Evolutionary conservation across 2,329 filamentous ascomycete species (phyloP).

Genomic region (Seiridium cupressi): DNA sequence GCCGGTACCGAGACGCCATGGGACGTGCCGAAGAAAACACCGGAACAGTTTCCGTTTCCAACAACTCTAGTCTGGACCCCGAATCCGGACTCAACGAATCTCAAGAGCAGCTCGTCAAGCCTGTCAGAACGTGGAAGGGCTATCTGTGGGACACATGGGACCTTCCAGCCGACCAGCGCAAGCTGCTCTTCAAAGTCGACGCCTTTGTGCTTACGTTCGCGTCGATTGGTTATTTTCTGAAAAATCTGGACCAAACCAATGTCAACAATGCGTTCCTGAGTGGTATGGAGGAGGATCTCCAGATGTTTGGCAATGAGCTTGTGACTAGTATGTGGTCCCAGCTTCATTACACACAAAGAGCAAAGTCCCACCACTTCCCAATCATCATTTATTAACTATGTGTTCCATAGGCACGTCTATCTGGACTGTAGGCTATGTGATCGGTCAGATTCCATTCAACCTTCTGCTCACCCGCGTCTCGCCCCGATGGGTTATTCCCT

Average conservation of each 20-base stretch:
- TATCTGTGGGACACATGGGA: slow-evolving; percentile 5
- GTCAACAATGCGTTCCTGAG: slow-evolving; percentile 9
- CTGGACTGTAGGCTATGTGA: background rate
- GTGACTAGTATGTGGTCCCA: background rate
- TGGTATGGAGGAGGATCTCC: slow-evolving; percentile 10
- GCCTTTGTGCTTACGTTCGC: background rate
- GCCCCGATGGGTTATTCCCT: slow-evolving; percentile 1
- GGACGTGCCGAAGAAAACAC: no score
- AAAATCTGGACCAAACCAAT: slow-evolving; percentile 4
- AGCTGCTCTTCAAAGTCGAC: background rate
- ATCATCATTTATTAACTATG: background rate
- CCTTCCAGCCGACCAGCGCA: background rate
- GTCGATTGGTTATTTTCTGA: background rate
- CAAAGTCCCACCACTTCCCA: background rate
- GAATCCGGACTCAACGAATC: background rate
- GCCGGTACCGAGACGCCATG: no score
- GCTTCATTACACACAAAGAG: no score
- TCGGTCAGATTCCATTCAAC: background rate
- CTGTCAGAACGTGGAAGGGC: background rate
- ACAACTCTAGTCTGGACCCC: background rate
- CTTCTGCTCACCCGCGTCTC: background rate
- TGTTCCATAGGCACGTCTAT: background rate
- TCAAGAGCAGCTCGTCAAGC: slow-evolving; percentile 1
- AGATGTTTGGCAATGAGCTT: slow-evolving; percentile 5
- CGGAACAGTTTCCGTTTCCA: no score